Conservation (phyloP, 495 filamentous ascomycete genomes). For the Daldinia vernicosa region DNA sequence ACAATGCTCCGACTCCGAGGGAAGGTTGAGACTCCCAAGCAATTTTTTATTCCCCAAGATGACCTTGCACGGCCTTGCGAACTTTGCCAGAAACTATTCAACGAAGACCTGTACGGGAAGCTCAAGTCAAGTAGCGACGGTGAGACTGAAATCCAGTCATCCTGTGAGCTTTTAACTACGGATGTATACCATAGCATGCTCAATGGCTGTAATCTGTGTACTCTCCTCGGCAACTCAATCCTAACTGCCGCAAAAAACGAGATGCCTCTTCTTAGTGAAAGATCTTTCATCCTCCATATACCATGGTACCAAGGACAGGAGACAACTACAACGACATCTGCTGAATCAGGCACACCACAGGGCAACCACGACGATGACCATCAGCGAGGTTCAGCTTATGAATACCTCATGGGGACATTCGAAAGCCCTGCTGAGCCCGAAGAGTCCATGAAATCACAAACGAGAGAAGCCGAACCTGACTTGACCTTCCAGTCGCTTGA, state of each 20-base stretch:
- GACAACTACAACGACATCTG: background rate
- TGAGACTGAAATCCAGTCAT: slow-evolving; percentile 4
- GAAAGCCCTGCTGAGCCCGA: background rate
- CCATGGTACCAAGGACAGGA: slow-evolving; percentile 11
- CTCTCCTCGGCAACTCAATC: slow-evolving; percentile 8
- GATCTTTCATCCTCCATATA: slow-evolving; percentile 7
- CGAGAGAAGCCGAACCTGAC: background rate
- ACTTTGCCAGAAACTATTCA: background rate
- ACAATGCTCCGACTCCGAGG: slow-evolving; percentile 11
- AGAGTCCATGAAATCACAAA: background rate
- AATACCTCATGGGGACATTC: slow-evolving; percentile 1
- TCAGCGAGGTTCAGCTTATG: slow-evolving; percentile 1
- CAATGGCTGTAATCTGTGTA: slow-evolving; percentile 7
- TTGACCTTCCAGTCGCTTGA: slow-evolving; percentile 4
- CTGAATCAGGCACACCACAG: background rate
- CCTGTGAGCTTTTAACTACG: background rate
- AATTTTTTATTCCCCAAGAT: background rate
- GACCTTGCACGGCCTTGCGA: background rate
- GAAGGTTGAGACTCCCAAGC: slow-evolving; percentile 3
- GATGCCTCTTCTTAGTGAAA: background rate
- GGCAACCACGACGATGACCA: background rate
- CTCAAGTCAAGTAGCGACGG: background rate
- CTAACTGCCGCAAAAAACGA: slow-evolving; percentile 2
- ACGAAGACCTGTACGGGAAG: slow-evolving; percentile 4
- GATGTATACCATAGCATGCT: slow-evolving; percentile 6